phyloP scores from a whole-genome alignment of 345 rosid species.

The Bretschneidera sinensis region DNA sequence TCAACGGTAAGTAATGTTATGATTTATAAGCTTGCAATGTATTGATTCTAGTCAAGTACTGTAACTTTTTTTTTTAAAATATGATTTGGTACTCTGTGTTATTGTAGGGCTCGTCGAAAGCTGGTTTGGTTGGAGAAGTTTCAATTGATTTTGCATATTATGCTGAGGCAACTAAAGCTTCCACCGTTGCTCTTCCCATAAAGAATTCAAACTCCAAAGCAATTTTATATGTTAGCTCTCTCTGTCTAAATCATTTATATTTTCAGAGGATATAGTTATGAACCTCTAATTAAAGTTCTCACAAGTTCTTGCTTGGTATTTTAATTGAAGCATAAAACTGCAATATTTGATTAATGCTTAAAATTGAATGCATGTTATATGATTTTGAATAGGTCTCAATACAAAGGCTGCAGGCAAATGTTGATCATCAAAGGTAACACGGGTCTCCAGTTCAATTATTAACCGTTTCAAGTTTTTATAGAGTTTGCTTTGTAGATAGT shows the following conservation, averaged over 20 bases:
- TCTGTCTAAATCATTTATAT: no score
- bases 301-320: constrained; percentile 13
- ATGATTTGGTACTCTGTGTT: no score
- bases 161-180: constrained; percentile 55
- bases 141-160: constrained; percentile 78
- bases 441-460: neutral
- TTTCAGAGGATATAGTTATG: constrained; percentile 20
- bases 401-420: constrained; percentile 58
- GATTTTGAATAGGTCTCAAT: constrained; percentile 52
- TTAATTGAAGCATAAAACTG: constrained; percentile 8
- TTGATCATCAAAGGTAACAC: constrained; percentile 57
- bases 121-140: constrained; percentile 63
- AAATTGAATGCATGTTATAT: constrained; percentile 25
- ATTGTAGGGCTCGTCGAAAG: constrained; percentile 66
- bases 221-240: constrained; percentile 71
- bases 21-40: neutral
- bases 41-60: neutral
- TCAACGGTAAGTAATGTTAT: constrained; percentile 47
- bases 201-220: constrained; percentile 59
- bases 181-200: constrained; percentile 65
- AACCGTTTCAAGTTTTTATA: constrained; percentile 8
- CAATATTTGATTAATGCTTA: constrained; percentile 20
- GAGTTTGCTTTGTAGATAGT: constrained; percentile 10
- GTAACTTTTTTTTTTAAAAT: neutral
- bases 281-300: constrained; percentile 24